Evolutionary conservation across 768 basidiomycete genomes (phyloP).

Genomic region (Lyophyllum decastes): DNA sequence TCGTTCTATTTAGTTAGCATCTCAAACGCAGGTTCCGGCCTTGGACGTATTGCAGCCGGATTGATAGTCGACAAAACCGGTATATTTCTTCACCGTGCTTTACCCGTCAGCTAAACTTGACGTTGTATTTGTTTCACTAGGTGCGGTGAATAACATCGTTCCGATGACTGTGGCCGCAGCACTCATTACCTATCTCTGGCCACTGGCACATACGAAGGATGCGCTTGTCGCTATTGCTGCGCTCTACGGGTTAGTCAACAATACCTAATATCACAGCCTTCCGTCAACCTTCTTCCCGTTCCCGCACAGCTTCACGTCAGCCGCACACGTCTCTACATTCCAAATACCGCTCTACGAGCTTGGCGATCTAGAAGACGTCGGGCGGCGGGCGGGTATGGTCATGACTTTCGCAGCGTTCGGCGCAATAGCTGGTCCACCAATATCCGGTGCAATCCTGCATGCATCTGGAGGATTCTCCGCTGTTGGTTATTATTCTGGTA

Average conservation of each 20-base stretch:
- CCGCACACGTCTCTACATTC: conserved; percentile 51
- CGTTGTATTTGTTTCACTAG: conserved; percentile 31
- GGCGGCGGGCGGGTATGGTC: conserved; percentile 57
- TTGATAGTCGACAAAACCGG: conserved; percentile 52
- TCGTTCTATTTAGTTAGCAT: conserved; percentile 63
- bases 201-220: conserved; percentile 43
- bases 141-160: conserved; percentile 57
- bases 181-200: conserved; percentile 62
- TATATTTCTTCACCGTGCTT: conserved; percentile 12
- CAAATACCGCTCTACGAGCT: conserved; percentile 48
- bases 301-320: conserved; percentile 44
- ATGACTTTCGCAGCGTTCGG: conserved; percentile 54
- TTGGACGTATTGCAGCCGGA: conserved; percentile 56
- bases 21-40: conserved; percentile 56
- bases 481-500: conserved; percentile 55
- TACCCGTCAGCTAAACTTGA: too few relatives aligned
- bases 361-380: conserved; percentile 54
- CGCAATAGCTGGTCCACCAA: conserved; percentile 59
- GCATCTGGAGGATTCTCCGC: conserved; percentile 44
- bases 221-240: conserved; percentile 48
- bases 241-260: conserved; percentile 53
- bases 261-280: neutral
- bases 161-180: conserved; percentile 53
- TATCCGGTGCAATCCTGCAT: conserved; percentile 58
- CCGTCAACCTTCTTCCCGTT: neutral